Conservation (phyloP, 1,284 basidiomycete genomes). For the Cronartium quercuum region DNA sequence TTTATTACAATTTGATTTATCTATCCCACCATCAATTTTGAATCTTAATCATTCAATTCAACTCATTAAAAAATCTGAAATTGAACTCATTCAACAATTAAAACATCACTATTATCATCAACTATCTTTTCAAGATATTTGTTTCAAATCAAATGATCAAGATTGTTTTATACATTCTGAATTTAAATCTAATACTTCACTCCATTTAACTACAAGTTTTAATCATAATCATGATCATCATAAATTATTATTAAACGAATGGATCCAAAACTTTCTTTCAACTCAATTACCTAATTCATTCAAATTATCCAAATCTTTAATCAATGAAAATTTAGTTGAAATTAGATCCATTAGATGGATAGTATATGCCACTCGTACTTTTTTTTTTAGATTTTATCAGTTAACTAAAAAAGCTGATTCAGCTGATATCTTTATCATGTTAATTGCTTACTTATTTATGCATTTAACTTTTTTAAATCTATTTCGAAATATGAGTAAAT, state of each 20-base stretch:
- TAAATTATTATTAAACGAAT: constrained; percentile 3
- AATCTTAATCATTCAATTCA: neutral
- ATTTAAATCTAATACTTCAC: neutral
- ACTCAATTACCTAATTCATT: constrained; percentile 8
- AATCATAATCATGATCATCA: neutral
- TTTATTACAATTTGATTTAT: neutral
- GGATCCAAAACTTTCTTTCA: constrained; percentile 7
- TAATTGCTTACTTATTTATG: constrained; percentile 94
- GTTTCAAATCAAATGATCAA: neutral
- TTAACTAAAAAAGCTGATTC: constrained; percentile 86
- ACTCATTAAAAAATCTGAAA: neutral
- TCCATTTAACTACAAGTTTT: neutral
- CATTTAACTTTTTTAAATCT: constrained; percentile 88
- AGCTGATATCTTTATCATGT: constrained; percentile 87
- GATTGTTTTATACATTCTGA: neutral
- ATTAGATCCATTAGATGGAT: constrained; percentile 76
- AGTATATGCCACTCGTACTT: constrained; percentile 71
- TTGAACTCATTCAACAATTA: neutral
- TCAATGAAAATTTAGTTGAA: constrained; percentile 53
- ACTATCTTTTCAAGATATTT: neutral
- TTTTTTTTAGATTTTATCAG: constrained; percentile 76
- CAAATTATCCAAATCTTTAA: neutral
- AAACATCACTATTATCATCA: neutral
- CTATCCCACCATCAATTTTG: neutral
- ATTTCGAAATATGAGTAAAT: constrained; percentile 71